Evolutionary conservation across 306 rosid species (phyloP).

Genomic region (Lathyrus aphaca): DNA sequence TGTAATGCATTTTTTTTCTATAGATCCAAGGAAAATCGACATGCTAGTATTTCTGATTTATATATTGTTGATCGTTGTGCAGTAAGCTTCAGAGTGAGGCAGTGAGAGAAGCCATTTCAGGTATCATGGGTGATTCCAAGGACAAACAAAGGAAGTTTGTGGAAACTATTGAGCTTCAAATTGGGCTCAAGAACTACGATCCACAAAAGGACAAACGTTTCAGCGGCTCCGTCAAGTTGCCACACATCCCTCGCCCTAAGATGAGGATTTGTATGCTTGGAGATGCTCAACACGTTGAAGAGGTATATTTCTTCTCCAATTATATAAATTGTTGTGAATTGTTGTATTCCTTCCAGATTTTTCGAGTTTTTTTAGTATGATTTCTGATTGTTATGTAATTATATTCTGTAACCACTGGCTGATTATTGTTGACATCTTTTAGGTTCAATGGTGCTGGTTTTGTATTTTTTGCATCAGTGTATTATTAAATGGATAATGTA

Average conservation of each 20-base stretch:
- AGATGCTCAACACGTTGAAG: conserved; percentile 54
- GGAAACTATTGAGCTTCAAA: conserved; percentile 39
- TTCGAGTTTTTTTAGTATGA: no score
- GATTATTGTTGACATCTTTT: accelerated
- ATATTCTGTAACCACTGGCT: no score
- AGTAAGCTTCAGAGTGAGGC: conserved; percentile 89
- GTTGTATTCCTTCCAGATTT: no score
- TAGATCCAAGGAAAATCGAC: neutral
- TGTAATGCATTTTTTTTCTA: neutral
- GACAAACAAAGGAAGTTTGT: conserved; percentile 36
- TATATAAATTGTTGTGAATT: no score
- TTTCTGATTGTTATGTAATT: no score
- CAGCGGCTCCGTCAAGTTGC: conserved; percentile 85
- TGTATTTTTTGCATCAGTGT: no score
- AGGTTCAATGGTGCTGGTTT: no score
- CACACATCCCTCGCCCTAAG: conserved; percentile 87
- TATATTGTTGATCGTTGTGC: neutral
- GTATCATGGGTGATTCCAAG: conserved; percentile 52
- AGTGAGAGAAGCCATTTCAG: conserved; percentile 63
- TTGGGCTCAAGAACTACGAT: conserved; percentile 38
- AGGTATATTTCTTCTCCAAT: conserved; percentile 44
- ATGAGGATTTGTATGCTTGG: conserved; percentile 58
- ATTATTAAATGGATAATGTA: no score
- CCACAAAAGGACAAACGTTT: conserved; percentile 52
- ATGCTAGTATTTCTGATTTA: neutral